These are phyloP conservation scores for Kwoniella heveanensis DNA, from an alignment of 768 basidiomycete species.

Conservation along the genomic window DNA sequence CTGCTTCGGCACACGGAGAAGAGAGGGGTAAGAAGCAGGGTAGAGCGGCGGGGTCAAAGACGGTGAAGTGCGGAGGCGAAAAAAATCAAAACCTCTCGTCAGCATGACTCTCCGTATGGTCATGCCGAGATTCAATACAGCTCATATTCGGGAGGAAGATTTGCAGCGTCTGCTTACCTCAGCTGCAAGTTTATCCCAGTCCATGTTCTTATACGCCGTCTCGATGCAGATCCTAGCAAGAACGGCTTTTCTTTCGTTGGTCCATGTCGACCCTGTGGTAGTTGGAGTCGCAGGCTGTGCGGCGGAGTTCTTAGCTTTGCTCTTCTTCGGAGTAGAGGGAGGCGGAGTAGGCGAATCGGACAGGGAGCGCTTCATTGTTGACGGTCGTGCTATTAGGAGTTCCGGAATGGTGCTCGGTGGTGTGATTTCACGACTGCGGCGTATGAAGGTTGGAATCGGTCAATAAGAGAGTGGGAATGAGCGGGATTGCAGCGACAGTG, in stretches of 20 bases:
- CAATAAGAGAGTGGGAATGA: no score
- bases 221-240: slow-evolving; percentile 14
- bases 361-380: slow-evolving; percentile 13
- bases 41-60: no score
- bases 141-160: no score
- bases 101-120: neutral
- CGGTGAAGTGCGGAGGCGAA: no score
- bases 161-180: slow-evolving; percentile 12
- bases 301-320: slow-evolving; percentile 1
- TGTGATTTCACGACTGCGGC: no score
- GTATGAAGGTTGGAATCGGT: no score
- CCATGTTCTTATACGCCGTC: slow-evolving; percentile 25
- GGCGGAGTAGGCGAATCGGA: slow-evolving; percentile 16
- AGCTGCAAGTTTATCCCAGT: slow-evolving; percentile 15
- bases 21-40: neutral
- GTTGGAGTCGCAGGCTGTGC: neutral
- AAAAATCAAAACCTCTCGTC: neutral
- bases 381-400: neutral
- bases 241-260: slow-evolving; percentile 15
- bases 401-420: no score
- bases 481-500: no score
- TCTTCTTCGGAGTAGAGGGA: slow-evolving; percentile 23
- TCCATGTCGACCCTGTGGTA: slow-evolving; percentile 15
- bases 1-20: no score
- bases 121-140: no score